Evolutionary conservation across 2,329 filamentous ascomycete genomes (phyloP), one percentile per base, ranked within the genome.

Genomic region (Leptographium lundbergii): DNA sequence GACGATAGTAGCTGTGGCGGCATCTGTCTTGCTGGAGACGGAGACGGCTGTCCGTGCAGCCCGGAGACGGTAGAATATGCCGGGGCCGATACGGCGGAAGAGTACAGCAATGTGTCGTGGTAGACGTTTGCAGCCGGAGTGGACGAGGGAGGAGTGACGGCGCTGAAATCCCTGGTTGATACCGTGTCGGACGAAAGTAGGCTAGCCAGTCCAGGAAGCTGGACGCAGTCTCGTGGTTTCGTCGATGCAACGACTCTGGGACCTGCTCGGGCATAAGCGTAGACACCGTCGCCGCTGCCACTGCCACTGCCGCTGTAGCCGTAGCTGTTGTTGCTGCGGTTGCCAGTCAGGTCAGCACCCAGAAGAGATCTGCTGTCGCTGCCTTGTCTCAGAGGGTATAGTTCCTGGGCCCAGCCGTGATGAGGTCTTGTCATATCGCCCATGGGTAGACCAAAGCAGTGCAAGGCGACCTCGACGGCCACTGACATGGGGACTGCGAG

Each of bases 381-480:
- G 57, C 52, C 25, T 60, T 62, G 39, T 59, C 65, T 62, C 7
- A 68, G 67, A 59, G 63, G 63, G 39, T 69, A 69, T 54, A 65
- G 63, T 47, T 69, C 68, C 34, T 68, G 66, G 45, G 63, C 61
- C 69, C 67, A 72, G 62, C 62, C 63, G 62, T 67, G 67, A 54
- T 66, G 66, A 57, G 69, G 65, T 65, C 69, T 68, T 61, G 70
- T 67, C 72, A 73, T 73, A 57, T 70, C 69, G 60, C 69, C 62
- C 64, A 69, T 66, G 61, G 64, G 64, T 65, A 66, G 66, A 60
- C 68, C 66, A 62, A 70, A 65, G 61, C 62, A 63, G 61, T 68
- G 67, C 48, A 65, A 66, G 61, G 67, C 62, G 61, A 65, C 61
- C 54, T 67, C 67, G 59, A 68, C 66, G 54, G 66, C 65, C 60